Evolutionary conservation across 208 protist species (phyloP), one percentile per base, ranked within the genome.

Genomic region (Trypanosoma vivax): DNA sequence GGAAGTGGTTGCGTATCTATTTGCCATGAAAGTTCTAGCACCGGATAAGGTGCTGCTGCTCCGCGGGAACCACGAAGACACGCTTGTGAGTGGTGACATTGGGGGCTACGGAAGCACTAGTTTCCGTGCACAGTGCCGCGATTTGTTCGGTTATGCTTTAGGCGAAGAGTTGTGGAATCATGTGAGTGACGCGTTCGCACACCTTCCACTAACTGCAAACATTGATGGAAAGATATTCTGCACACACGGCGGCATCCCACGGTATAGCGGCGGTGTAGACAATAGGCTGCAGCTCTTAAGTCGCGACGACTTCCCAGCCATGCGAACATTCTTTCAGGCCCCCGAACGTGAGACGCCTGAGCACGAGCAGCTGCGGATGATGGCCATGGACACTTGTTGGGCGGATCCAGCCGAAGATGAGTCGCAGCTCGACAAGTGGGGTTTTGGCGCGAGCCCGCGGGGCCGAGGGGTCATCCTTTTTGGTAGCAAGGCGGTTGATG

Each of bases 61-160:
- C 19, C 79, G 93, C 46, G 93, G 93, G 45, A 97, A 97, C 62
- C 93, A 97, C 79, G 93, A 97, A 64, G 79, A 94, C 59, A 88
- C 76, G 3, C 72, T 90, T 16, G 92, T 97, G 27, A 96, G 90
- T 72, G 88, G 89, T 11, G 90, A 97, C 68, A 77, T 93, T 31
- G 55, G 63, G 23, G 73, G 83, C 34, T 97, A 97, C 64, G 90
- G 89, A 37, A 77, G 65, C 47, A 87, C 78, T 13, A 94, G 84
- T 57, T 96, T 96, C 65, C 74, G 81, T 11, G 65, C 81, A 7
- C 91, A 96, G 60, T 96, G 91, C 54, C 77, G 89, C 59, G 47
- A 50, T 19, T 45, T 88, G 9, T 93, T 96, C 48, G 90, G 88
- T n/a, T 27, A 64, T 23, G 73, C 64, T 4, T 65, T 90, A 13